Evolutionary conservation across 768 basidiomycete genomes (phyloP), one percentile per base, ranked within the genome.

Genomic region (Psilocybe subaeruginosa): DNA sequence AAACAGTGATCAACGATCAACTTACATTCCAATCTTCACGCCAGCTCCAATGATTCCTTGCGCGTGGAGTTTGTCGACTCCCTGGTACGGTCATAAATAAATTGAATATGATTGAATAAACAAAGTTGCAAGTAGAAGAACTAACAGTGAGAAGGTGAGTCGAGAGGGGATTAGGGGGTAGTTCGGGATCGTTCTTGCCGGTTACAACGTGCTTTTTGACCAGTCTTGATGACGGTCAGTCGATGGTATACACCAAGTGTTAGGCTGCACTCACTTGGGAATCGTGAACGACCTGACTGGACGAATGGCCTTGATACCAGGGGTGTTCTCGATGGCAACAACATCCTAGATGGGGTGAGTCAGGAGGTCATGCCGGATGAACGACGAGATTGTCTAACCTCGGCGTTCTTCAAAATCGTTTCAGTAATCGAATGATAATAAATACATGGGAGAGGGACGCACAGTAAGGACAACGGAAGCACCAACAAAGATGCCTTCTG

Each of bases 41-140:
- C 89, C 89, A 19, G 78, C 78, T n/a, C 90, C 89, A n/a, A 77
- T 77, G 69, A 84, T 80, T 0, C 87, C 89, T 62, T 80, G 66
- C 7, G 85, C 85, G 66, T 90, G 88, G 14, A 89, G 76, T 63
- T 80, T 82, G 66, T 88, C 83, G 2, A 89, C 88, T 27, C 86
- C 84, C 84, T 85, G 52, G 27, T 9, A 8, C 45, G 7, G 41
- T 43, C 6, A 23, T 23, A 23, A 23, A 23, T 12, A 51, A 11
- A 37, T 48, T 47, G 55, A 37, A 29, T 35, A 53, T 51, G 11
- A 51, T 19, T 14, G 39, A 30, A 54, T 31, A 30, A 43, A 0
- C n/a, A 11, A 35, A 6, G 27, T 58, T 30, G 23, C 23, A 23
- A 23, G 23, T 45, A 61, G 29, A 41, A 14, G 16, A 4, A 72